A percentile compares a stretch with the other conserved stretches of the same genome.
phyloP scores from a whole-genome alignment of 495 filamentous ascomycete genomes.

The Podospora fimiseda region DNA sequence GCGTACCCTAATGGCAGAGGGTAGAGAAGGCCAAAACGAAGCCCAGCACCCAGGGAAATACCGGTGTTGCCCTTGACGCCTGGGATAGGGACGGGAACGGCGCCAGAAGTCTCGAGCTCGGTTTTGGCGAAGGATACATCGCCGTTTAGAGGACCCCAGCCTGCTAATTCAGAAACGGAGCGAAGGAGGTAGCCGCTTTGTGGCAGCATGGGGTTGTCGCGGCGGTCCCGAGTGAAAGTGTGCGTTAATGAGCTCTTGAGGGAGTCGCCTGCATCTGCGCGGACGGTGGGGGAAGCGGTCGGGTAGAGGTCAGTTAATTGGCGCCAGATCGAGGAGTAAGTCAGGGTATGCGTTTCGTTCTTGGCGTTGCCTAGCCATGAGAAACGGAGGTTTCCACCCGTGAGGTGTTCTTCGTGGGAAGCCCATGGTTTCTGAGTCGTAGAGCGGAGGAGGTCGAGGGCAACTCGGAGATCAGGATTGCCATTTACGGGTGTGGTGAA shows the following conservation, averaged over 20 bases:
- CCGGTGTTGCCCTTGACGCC: constrained; percentile 63
- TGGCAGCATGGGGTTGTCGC: constrained; percentile 78
- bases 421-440: constrained; percentile 83
- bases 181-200: constrained; percentile 72
- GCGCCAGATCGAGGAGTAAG: constrained; percentile 77
- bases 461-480: constrained; percentile 70
- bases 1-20: constrained; percentile 53
- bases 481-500: constrained; percentile 73
- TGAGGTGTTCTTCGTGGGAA: constrained; percentile 85
- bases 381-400: constrained; percentile 69
- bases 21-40: constrained; percentile 53
- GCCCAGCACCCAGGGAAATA: constrained; percentile 47
- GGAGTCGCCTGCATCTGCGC: constrained; percentile 81
- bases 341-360: constrained; percentile 63
- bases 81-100: constrained; percentile 63
- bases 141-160: constrained; percentile 74
- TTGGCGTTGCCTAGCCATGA: constrained; percentile 59
- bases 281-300: constrained; percentile 70
- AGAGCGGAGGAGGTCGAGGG: constrained; percentile 70
- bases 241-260: constrained; percentile 82
- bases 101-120: constrained; percentile 72
- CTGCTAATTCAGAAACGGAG: constrained; percentile 72
- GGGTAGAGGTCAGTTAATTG: constrained; percentile 72
- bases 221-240: constrained; percentile 68
- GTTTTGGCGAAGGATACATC: constrained; percentile 88